Evolutionary conservation across 441 rosid genomes (phyloP).

Genomic region (Omphalea diandra): DNA sequence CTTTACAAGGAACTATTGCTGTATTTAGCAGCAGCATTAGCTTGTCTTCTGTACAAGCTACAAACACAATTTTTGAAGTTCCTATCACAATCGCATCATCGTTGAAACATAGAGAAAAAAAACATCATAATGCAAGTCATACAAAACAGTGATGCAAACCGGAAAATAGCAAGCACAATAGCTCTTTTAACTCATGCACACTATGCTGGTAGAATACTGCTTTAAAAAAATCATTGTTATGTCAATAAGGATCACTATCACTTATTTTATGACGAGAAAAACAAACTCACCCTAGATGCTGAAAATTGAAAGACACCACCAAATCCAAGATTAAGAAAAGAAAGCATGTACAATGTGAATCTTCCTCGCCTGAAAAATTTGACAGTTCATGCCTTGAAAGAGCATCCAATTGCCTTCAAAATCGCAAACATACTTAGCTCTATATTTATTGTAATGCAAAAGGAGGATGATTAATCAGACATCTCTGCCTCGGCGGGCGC

Average conservation of each 20-base stretch:
- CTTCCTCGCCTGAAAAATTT: constrained; percentile 15
- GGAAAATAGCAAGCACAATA: not conserved
- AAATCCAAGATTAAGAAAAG: constrained; percentile 8
- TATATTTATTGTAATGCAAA: constrained; percentile 23
- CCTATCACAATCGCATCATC: not conserved
- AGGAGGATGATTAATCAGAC: constrained; percentile 62
- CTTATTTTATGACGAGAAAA: constrained; percentile 26
- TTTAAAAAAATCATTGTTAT: not conserved
- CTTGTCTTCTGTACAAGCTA: not conserved
- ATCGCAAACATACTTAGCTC: not conserved
- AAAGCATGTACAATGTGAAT: constrained; percentile 21
- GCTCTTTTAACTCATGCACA: constrained; percentile 10
- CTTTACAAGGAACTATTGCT: too few relatives aligned
- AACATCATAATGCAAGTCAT: not conserved
- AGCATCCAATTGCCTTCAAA: constrained; percentile 3
- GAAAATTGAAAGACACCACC: constrained; percentile 13
- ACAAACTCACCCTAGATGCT: constrained; percentile 25
- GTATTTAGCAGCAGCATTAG: too few relatives aligned
- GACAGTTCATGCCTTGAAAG: constrained; percentile 1
- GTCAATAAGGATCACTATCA: constrained; percentile 18
- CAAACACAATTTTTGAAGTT: not conserved
- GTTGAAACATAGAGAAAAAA: not conserved
- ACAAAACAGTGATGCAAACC: not conserved
- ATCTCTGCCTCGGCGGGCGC: constrained; percentile 82
- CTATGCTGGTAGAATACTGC: not conserved